Base-by-base conservation (phyloP, 805 yeast genomes). In the Komagataella kurtzmanii region DNA sequence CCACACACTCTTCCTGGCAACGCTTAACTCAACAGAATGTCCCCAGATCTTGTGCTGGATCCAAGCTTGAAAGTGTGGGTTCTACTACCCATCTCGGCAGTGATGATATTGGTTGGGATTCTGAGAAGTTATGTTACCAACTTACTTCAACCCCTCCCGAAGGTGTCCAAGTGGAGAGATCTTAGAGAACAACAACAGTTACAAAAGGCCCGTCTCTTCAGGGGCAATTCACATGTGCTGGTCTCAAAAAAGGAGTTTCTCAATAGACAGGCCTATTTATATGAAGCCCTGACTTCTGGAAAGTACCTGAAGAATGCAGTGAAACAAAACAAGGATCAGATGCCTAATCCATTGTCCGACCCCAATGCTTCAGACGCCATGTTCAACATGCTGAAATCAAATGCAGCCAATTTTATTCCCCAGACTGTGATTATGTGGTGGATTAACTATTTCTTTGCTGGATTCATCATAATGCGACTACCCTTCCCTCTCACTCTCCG, bases 381-480 rank as follows among this genome's bases (percentile, higher is more conserved):
- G 74, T 73, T 83, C 72, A 76, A 74, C 49, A 82, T 87, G 83
- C 77, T 89, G 53, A 88, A 88, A 62, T 83, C 84, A 7, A 90
- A 88, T 62, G 69, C 88, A 56, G 83, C 90, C 61, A 87, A 81
- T 66, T 87, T 83, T 63, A 77, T 89, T 17, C 97, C 98, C 1
- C 98, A 93, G 68, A 88, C 97, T 0, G 65, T 90, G 45, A 85
- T 90, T 56, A 90, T 93, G 97, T 88, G 89, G 61, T 93, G 97
- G 96, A 91, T 91, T 54, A 88, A 87, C 61, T 86, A 81, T 60
- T 90, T 91, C 69, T 93, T 88, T 65, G 88, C 91, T 12, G 97
- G 97, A 0, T 88, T 89, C 56, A 82, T 90, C 14, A 78, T 88
- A 49, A 85, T 85, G 85, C 80, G 80, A 62, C 71, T 93, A 51